phyloP scores from a whole-genome alignment of 2,329 filamentous ascomycete genomes.

The Talaromyces amestolkiae region DNA sequence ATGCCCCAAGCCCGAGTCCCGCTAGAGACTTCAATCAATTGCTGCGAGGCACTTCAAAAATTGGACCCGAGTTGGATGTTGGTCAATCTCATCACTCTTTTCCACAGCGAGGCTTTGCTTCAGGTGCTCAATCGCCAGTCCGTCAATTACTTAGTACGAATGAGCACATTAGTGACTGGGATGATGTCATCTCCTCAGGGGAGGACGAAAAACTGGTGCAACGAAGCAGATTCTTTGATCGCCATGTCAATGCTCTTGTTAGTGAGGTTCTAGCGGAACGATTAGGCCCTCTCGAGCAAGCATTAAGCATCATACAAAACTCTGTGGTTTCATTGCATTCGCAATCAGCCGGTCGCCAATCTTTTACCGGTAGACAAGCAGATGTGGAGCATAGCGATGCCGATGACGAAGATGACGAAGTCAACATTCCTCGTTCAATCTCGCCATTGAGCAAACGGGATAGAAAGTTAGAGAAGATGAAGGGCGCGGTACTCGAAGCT shows the following conservation, averaged over 20 bases:
- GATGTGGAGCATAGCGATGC: slow-evolving; percentile 79
- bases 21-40: slow-evolving; percentile 52
- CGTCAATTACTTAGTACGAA: slow-evolving; percentile 61
- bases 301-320: slow-evolving; percentile 72
- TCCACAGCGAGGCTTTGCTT: slow-evolving; percentile 63
- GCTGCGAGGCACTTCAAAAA: slow-evolving; percentile 45
- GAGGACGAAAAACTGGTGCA: slow-evolving; percentile 80
- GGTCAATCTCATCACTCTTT: slow-evolving; percentile 46
- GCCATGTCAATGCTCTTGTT: slow-evolving; percentile 82
- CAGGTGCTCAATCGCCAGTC: slow-evolving; percentile 55
- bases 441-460: slow-evolving; percentile 69
- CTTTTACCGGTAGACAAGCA: slow-evolving; percentile 66
- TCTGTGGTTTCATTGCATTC: slow-evolving; percentile 60
- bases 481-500: slow-evolving; percentile 64
- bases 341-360: slow-evolving; percentile 56
- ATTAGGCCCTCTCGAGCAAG: slow-evolving; percentile 75
- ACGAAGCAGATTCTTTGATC: slow-evolving; percentile 84
- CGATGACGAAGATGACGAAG: slow-evolving; percentile 77
- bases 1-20: slow-evolving; percentile 72
- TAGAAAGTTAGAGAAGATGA: slow-evolving; percentile 77
- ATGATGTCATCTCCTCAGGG: slow-evolving; percentile 75
- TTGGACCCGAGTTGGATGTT: slow-evolving; percentile 34
- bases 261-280: slow-evolving; percentile 72
- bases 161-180: slow-evolving; percentile 83
- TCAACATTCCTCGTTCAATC: slow-evolving; percentile 60